A percentile compares a stretch with the other conserved stretches of the same genome.
phyloP scores from a whole-genome alignment of 2,329 filamentous ascomycete genomes.

The Lachnellula willkommii region DNA sequence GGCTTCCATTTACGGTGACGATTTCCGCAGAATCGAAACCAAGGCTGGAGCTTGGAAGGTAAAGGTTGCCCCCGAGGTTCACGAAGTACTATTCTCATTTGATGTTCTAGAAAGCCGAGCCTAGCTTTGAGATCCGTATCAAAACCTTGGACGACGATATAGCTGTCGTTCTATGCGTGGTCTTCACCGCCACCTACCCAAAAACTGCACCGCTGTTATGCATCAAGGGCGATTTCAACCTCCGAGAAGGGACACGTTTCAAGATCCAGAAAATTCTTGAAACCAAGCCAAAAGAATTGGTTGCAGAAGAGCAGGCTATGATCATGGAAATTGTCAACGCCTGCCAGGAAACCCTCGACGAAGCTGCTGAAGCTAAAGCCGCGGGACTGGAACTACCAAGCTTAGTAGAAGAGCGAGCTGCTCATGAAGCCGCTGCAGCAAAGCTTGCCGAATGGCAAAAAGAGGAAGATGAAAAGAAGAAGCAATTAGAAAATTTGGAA shows the following conservation, averaged over 20 bases:
- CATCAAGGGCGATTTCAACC: constrained; percentile 56
- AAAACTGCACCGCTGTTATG: constrained; percentile 71
- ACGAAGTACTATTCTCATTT: neutral
- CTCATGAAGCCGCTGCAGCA: constrained; percentile 69
- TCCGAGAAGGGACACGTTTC: constrained; percentile 66
- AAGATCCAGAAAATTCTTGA: constrained; percentile 63
- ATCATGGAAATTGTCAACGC: constrained; percentile 42
- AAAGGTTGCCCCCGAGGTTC: constrained; percentile 30
- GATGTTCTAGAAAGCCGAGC: constrained; percentile 63
- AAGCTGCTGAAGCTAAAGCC: constrained; percentile 73
- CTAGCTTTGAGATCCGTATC: constrained; percentile 74
- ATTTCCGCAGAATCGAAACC: constrained; percentile 70
- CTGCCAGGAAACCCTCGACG: constrained; percentile 70
- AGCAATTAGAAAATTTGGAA: constrained; percentile 54
- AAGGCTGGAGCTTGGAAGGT: constrained; percentile 79
- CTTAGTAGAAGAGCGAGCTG: constrained; percentile 80
- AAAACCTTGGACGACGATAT: constrained; percentile 69
- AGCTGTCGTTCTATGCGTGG: constrained; percentile 66
- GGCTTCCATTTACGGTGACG: constrained; percentile 82
- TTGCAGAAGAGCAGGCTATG: constrained; percentile 49
- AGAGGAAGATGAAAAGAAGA: constrained; percentile 41
- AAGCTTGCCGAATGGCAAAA: constrained; percentile 49
- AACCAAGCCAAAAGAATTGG: constrained; percentile 47
- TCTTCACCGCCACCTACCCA: constrained; percentile 85
- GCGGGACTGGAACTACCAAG: constrained; percentile 74